A percentile compares a stretch with the other conserved stretches of the same genome.
These are phyloP conservation scores for Podospora pseudoanserina DNA, from an alignment of 495 filamentous ascomycete genomes.

Conservation along the genomic window DNA sequence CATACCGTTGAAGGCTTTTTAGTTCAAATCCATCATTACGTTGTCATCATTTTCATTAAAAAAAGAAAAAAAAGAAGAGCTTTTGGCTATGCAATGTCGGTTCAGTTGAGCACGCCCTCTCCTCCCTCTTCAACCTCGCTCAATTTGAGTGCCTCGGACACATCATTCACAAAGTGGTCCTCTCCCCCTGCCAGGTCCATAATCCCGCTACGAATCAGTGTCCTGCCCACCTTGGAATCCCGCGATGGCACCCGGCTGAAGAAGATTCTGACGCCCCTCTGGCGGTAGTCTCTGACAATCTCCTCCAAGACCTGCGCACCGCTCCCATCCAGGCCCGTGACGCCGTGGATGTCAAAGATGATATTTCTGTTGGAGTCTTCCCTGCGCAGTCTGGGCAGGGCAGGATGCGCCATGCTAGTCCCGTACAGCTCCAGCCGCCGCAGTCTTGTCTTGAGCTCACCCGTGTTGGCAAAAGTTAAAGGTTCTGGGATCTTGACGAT, in stretches of 20 bases:
- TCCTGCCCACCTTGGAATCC: constrained; percentile 61
- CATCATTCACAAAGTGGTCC: constrained; percentile 72
- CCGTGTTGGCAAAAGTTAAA: constrained; percentile 94
- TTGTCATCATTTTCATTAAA: not conserved
- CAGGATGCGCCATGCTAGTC: constrained; percentile 76
- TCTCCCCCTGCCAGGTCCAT: constrained; percentile 72
- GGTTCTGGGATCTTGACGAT: constrained; percentile 98
- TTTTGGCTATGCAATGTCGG: not conserved
- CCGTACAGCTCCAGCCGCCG: constrained; percentile 85
- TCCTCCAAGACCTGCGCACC: constrained; percentile 88
- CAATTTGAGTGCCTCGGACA: constrained; percentile 77
- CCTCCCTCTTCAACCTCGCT: constrained; percentile 61
- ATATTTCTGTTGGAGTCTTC: constrained; percentile 78
- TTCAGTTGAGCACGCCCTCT: constrained; percentile 1
- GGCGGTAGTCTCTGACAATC: constrained; percentile 74
- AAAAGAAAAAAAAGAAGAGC: not conserved
- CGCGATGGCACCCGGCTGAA: constrained; percentile 72
- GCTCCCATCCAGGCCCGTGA: constrained; percentile 86
- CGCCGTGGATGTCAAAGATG: constrained; percentile 95
- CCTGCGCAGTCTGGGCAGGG: constrained; percentile 68
- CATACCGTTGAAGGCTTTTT: not conserved
- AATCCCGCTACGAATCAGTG: constrained; percentile 79
- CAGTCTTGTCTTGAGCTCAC: constrained; percentile 80
- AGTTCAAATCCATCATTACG: not conserved
- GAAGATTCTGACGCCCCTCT: constrained; percentile 74